Evolutionary conservation across 108 stramenopile genomes (phyloP), one percentile per base, ranked within the genome.

Genomic region (Cyclotella distinguenda): DNA sequence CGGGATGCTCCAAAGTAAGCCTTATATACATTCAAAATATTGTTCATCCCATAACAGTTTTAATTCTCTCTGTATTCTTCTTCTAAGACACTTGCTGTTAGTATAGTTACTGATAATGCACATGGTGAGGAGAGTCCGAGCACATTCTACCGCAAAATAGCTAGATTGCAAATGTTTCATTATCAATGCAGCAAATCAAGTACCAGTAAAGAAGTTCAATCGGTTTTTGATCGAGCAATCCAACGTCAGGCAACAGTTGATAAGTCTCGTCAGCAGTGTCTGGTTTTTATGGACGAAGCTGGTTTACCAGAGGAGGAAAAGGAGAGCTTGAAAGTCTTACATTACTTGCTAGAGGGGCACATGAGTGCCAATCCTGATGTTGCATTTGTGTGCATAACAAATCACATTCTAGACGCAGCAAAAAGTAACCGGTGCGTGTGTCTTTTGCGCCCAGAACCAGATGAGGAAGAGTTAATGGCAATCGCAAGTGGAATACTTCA

Each of bases 261-360:
- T 23, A 45, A 44, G 31, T 36, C 50, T 3, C 56, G 39, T 10
- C 70, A 71, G 16, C 70, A 65, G 34, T 55, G 63, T 25, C 34
- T 65, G 5, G 70, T 71, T 5, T 64, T 65, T 19, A 71, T 71
- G 70, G 70, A 71, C 21, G 70, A 71, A 50, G 72, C 74, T 38
- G 74, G 74, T 1, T 55, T 76, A 1, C 68, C 74, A 19, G 69
- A 70, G 30, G 78, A 73, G 55, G 47, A 66, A 25, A 74, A 65
- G 63, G 74, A 76, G 39, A 79, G 73, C 52, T 50, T 79, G 8
- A 79, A 79, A 19, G 72, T 79, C 0, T 26, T 79, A 45, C 78
- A 74, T 33, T 79, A 75, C 28, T 68, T 74, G 6, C 21, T 79
- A 44, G 78, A 79, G 33, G 70, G 70, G 1, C 67, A 74, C 65